Evolutionary conservation across 2,329 filamentous ascomycete genomes (phyloP), one percentile per base, ranked within the genome.

Genomic region (Penicillium olsonii): DNA sequence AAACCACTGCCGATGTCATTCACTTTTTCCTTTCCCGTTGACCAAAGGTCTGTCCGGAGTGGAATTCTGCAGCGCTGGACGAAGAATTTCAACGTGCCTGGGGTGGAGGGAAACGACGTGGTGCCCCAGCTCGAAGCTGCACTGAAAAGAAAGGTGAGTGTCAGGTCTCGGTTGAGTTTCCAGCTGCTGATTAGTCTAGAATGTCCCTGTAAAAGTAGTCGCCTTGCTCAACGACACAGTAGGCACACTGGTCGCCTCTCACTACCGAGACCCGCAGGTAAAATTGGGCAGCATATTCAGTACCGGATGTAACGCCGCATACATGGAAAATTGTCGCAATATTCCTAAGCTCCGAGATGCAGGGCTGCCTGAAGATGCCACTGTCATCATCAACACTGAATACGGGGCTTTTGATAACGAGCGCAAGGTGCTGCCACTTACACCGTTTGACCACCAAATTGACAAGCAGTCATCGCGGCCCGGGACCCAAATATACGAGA

Each of bases 231-330:
- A 96, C 71, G 92, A 96, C 69, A 96, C 92, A 15, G 95, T 90
- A 7, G 92, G 92, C 57, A 96, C 92, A 27, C 78, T 96, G 63
- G 92, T 96, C 65, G 92, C 92, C 52, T 95, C 91, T 18, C 87
- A 88, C 33, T 96, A 96, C 74, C 92, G 88, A 15, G 90, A 96
- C 68, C 79, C 85, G 33, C 83, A 85, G 62, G 90, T 95, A 79
- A 90, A 85, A 73, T 90, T 96, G 60, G 92, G 92, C 44, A 95
- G 91, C 71, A 96, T 96, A 66, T 96, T 96, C 63, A 92, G 92
- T 62, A 96, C 92, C 5, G 92, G 92, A 48, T 95, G 91, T 77
- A 96, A 96, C 63, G 91, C 91, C 26, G 92, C 92, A 26, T 96
- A 96, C 76, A 94, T 96, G 87, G 92, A 96, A 73, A 73, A 91